phyloP scores from a whole-genome alignment of 75 land plant species.

The Picea sitchensis region DNA sequence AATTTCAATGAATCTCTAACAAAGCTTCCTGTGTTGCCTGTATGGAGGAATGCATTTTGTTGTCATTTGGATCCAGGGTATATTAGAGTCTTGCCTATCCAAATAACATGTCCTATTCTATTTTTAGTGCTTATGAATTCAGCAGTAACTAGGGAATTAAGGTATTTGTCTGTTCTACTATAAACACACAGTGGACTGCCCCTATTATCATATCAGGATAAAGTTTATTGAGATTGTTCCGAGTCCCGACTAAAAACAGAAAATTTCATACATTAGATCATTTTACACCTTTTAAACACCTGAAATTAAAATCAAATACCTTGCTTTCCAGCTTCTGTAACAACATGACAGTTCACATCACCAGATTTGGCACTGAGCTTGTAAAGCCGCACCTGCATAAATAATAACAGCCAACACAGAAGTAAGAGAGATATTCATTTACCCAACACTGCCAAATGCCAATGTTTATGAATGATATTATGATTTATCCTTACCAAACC shows the following conservation, averaged over 20 bases:
- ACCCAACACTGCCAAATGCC: not conserved
- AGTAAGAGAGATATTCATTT: not conserved
- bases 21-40: too few species aligned
- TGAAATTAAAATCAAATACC: constrained; percentile 21
- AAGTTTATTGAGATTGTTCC: not conserved
- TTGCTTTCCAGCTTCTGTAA: constrained; percentile 33
- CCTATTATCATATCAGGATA: not conserved
- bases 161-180: not conserved
- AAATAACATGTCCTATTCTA: too few species aligned
- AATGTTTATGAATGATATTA: not conserved
- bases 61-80: too few species aligned
- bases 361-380: constrained; percentile 41
- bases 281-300: not conserved
- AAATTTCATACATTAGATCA: not conserved
- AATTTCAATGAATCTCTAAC: too few species aligned
- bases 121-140: too few species aligned
- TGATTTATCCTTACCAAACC: constrained; percentile 55
- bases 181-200: not conserved
- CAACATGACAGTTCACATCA: constrained; percentile 37
- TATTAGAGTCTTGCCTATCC: too few species aligned
- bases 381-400: constrained; percentile 54
- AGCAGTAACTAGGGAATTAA: not conserved
- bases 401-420: not conserved
- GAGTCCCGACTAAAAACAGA: too few species aligned
- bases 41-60: too few species aligned